phyloP scores from a whole-genome alignment of 2,329 filamentous ascomycete genomes.

The Neurospora sp. region DNA sequence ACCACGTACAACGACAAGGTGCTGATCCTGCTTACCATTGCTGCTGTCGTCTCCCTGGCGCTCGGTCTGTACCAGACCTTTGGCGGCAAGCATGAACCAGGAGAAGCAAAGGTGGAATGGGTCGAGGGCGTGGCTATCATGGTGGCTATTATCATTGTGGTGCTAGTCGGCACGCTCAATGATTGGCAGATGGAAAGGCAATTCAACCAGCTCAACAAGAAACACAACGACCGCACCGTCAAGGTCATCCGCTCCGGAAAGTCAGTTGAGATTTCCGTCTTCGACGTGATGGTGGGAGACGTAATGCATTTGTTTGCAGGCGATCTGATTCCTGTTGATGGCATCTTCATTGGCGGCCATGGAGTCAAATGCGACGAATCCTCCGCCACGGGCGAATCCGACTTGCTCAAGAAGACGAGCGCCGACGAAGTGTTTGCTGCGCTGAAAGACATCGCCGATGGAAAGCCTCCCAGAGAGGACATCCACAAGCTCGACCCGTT shows the following conservation, averaged over 20 bases:
- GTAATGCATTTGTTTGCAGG: conserved; percentile 59
- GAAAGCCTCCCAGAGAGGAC: conserved; percentile 22
- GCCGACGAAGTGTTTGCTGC: conserved; percentile 49
- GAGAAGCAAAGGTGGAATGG: conserved; percentile 46
- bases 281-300: conserved; percentile 60
- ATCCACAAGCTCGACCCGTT: conserved; percentile 51
- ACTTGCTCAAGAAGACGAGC: conserved; percentile 56
- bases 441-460: conserved; percentile 40
- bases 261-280: conserved; percentile 51
- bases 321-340: conserved; percentile 61
- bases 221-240: conserved; percentile 55
- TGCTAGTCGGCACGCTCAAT: conserved; percentile 51
- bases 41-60: conserved; percentile 54
- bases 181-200: conserved; percentile 61
- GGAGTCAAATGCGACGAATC: conserved; percentile 58
- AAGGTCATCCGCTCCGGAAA: conserved; percentile 59
- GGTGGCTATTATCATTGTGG: conserved; percentile 55
- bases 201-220: conserved; percentile 50
- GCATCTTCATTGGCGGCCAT: conserved; percentile 47
- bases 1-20: conserved; percentile 60
- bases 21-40: conserved; percentile 54
- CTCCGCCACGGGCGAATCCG: conserved; percentile 64
- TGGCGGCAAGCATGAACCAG: conserved; percentile 32
- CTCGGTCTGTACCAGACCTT: conserved; percentile 60
- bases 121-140: conserved; percentile 58